phyloP scores from a whole-genome alignment of 176 grass and related monocot species.

The Triticum turgidum region DNA sequence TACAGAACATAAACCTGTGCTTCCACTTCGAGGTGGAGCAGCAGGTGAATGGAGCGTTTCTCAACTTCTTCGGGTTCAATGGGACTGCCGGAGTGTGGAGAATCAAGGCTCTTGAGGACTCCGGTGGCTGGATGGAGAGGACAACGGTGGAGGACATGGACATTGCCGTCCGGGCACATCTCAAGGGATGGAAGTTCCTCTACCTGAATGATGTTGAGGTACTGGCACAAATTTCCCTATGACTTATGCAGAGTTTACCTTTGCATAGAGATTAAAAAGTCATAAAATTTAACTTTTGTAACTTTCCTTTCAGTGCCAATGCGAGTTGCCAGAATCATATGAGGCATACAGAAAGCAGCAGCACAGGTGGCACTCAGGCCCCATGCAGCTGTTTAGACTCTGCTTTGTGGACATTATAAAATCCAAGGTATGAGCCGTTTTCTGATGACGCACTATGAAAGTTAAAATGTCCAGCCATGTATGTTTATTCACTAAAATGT shows the following conservation, averaged over 20 bases:
- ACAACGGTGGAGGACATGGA: constrained; percentile 96
- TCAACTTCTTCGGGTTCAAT: constrained; percentile 97
- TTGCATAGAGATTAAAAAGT: not conserved
- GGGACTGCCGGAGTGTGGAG: constrained; percentile 85
- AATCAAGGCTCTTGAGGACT: constrained; percentile 87
- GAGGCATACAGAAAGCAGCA: constrained; percentile 93
- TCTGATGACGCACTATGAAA: constrained; percentile 6
- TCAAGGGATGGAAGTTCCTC: constrained; percentile 89
- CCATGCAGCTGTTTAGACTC: constrained; percentile 85
- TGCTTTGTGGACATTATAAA: constrained; percentile 73
- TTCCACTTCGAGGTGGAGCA: constrained; percentile 99
- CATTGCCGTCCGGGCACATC: constrained; percentile 84
- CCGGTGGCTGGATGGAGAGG: constrained; percentile 91
- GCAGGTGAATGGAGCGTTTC: constrained; percentile 79
- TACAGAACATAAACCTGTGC: constrained; percentile 87
- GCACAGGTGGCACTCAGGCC: constrained; percentile 87
- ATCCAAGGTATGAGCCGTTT: constrained; percentile 57
- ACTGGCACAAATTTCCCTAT: not conserved
- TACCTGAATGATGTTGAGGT: constrained; percentile 94
- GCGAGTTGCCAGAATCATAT: constrained; percentile 91
- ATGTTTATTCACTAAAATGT: constrained; percentile 4
- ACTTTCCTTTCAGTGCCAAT: constrained; percentile 60
- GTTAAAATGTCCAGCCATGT: constrained; percentile 12
- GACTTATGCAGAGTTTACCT: not conserved
- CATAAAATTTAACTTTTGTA: constrained; percentile 6